These are phyloP conservation scores for Aspergillus terreus DNA, from an alignment of 2,329 filamentous ascomycete species.

Conservation along the genomic window DNA sequence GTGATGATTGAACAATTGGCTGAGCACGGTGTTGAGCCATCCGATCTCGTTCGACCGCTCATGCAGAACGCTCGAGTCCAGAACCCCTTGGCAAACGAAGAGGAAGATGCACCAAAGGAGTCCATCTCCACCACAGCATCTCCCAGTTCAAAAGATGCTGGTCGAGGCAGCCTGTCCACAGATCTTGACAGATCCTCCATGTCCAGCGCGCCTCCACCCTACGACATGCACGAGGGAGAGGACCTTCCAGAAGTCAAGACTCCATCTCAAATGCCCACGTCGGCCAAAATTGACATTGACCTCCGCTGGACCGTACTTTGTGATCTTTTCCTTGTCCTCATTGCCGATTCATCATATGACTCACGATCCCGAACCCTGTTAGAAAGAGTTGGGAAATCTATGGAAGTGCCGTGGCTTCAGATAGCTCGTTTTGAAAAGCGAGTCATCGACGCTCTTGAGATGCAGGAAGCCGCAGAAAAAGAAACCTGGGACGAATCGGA, in stretches of 20 bases:
- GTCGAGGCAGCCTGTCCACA: constrained; percentile 30
- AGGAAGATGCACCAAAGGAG: constrained; percentile 28
- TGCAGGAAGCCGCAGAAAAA: constrained; percentile 91
- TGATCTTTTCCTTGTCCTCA: constrained; percentile 90
- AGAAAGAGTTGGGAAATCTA: constrained; percentile 73
- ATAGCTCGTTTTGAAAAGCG: constrained; percentile 96
- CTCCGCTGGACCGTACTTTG: constrained; percentile 95
- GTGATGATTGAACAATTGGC: constrained; percentile 98
- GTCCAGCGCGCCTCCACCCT: constrained; percentile 51
- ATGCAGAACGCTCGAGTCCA: constrained; percentile 91
- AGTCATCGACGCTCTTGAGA: constrained; percentile 92
- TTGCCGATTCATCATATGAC: constrained; percentile 93
- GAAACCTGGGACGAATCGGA: constrained; percentile 98
- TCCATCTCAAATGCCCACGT: constrained; percentile 76
- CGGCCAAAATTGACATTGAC: constrained; percentile 88
- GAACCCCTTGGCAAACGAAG: constrained; percentile 72
- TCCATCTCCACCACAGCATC: constrained; percentile 36
- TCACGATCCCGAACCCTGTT: constrained; percentile 78
- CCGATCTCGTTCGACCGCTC: constrained; percentile 77
- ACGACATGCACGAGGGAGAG: constrained; percentile 60
- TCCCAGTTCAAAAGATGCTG: constrained; percentile 19
- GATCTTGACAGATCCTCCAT: constrained; percentile 40
- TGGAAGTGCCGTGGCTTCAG: constrained; percentile 84
- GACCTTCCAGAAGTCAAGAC: constrained; percentile 76
- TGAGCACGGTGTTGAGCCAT: constrained; percentile 82